Percentiles rank a stretch among this genome's conserved stretches.
phyloP scores from a whole-genome alignment of 495 filamentous ascomycete genomes.

The Aspergillus conjunctus region DNA sequence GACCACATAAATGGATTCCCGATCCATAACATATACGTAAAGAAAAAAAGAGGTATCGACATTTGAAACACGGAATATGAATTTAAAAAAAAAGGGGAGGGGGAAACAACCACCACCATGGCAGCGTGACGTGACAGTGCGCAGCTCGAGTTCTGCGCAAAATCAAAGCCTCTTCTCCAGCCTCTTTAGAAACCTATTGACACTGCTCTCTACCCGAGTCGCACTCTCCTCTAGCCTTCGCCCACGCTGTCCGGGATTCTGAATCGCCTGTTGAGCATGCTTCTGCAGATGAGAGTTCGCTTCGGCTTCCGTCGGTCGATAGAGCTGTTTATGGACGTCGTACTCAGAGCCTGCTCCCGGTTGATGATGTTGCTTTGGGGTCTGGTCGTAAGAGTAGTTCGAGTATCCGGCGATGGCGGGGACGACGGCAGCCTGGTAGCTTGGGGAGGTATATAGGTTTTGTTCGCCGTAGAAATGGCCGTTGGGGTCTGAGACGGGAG shows the following conservation, averaged over 20 bases:
- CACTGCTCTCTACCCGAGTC: conserved; percentile 71
- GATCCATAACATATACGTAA: neutral
- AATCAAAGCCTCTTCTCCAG: conserved; percentile 80
- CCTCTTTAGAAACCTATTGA: conserved; percentile 82
- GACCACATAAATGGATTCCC: too few relatives aligned
- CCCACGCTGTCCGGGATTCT: conserved; percentile 47
- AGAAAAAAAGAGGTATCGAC: too few relatives aligned
- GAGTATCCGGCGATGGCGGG: conserved; percentile 54
- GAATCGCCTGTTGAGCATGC: conserved; percentile 54
- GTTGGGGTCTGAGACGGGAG: conserved; percentile 49
- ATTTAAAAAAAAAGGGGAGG: too few relatives aligned
- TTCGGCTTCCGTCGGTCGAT: conserved; percentile 72
- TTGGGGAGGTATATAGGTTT: conserved; percentile 12
- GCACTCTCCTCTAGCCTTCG: conserved; percentile 69
- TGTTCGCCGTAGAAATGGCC: conserved; percentile 42
- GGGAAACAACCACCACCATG: too few relatives aligned
- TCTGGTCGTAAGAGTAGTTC: conserved; percentile 55
- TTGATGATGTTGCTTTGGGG: conserved; percentile 35
- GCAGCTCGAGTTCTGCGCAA: neutral
- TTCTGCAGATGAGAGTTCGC: conserved; percentile 43
- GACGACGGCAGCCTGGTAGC: conserved; percentile 20
- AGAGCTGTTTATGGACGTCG: conserved; percentile 73
- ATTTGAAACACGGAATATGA: too few relatives aligned
- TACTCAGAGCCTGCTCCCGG: conserved; percentile 52
- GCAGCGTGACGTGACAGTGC: neutral